phyloP scores from a whole-genome alignment of 306 rosid species.

The Quercus rubra region DNA sequence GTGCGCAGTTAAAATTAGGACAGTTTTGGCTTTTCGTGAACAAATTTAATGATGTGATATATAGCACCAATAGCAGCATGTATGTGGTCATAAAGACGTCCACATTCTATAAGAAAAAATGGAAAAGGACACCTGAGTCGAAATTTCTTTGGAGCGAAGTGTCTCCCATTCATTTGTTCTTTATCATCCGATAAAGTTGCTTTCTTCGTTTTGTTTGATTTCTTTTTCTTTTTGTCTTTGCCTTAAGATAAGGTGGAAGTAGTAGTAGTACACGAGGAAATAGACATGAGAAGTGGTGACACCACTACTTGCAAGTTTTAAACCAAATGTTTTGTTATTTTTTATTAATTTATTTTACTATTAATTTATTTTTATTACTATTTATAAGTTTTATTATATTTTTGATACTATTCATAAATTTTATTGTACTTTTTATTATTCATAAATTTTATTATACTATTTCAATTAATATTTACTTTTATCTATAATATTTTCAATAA shows the following conservation, averaged over 20 bases:
- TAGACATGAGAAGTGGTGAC: background rate
- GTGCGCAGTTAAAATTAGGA: no score
- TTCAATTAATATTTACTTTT: no score
- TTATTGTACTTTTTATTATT: no score
- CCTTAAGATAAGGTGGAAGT: background rate
- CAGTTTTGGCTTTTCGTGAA: no score
- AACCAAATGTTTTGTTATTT: no score
- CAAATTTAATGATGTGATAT: no score
- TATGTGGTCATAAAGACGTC: conserved; percentile 7
- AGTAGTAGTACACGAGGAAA: background rate
- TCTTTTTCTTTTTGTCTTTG: no score
- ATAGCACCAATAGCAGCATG: background rate
- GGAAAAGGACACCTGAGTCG: background rate
- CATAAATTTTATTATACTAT: no score
- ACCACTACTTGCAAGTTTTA: background rate
- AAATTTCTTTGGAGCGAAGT: background rate
- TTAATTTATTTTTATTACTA: accelerated
- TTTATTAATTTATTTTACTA: accelerated
- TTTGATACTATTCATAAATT: no score
- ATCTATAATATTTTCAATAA: accelerated
- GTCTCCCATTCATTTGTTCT: conserved; percentile 8
- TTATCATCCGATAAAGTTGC: background rate
- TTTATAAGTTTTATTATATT: no score
- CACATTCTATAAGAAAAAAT: conserved; percentile 2
- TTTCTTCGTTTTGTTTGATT: background rate